These are phyloP conservation scores for Funneliformis geosporum DNA, from an alignment of 192 early-diverging fungal species.

Conservation along the genomic window DNA sequence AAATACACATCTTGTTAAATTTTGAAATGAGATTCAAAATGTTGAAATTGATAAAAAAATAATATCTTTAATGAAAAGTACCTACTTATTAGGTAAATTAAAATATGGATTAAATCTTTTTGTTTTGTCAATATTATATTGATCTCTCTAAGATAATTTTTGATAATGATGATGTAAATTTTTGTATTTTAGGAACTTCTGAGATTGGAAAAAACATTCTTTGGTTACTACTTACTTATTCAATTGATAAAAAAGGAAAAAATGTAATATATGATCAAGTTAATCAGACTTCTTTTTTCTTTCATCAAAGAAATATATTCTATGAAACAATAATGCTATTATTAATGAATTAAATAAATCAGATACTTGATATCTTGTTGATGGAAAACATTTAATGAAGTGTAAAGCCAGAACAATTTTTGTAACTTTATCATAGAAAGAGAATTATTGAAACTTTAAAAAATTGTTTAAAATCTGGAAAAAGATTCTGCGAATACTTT, in stretches of 20 bases:
- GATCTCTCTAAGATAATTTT: slow-evolving; percentile 24
- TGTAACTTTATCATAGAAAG: not conserved
- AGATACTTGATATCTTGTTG: slow-evolving; percentile 20
- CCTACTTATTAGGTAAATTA: no score
- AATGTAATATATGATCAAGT: no score
- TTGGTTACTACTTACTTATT: slow-evolving; percentile 21
- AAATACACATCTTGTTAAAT: no score
- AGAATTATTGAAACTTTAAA: not conserved
- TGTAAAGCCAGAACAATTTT: slow-evolving; percentile 18
- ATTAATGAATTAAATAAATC: not conserved
- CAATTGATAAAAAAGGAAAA: not conserved
- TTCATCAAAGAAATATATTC: no score
- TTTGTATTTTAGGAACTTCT: not conserved
- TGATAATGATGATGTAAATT: not conserved
- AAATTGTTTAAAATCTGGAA: no score
- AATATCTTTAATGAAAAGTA: not conserved
- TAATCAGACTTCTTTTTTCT: no score
- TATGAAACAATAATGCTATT: not conserved
- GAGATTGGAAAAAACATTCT: slow-evolving; percentile 26
- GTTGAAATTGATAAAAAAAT: not conserved
- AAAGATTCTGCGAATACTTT: no score
- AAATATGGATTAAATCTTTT: not conserved
- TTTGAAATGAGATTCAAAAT: no score
- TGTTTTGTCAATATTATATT: slow-evolving; percentile 10
- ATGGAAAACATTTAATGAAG: not conserved